phyloP scores from a whole-genome alignment of 2,329 filamentous ascomycete genomes.

The Esteya vermicola region DNA sequence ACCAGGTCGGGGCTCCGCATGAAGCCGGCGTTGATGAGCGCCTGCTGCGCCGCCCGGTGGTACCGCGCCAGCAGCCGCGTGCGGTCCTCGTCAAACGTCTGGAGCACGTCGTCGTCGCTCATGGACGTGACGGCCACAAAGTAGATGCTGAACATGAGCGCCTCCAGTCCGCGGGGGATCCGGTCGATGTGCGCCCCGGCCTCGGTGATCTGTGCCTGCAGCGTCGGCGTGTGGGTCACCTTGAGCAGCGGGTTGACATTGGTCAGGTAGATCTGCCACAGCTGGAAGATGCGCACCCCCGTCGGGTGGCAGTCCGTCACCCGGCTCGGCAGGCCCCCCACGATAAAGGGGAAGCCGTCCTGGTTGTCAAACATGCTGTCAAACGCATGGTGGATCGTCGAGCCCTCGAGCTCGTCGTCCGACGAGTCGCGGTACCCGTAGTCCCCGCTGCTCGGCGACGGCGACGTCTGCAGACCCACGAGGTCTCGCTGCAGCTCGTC shows the following conservation, averaged over 20 bases:
- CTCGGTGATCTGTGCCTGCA: conserved; percentile 51
- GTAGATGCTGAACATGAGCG: conserved; percentile 55
- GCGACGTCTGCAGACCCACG: conserved; percentile 37
- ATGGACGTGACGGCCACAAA: conserved; percentile 44
- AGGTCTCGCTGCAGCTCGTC: conserved; percentile 43
- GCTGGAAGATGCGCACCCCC: conserved; percentile 44
- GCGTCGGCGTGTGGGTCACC: conserved; percentile 50
- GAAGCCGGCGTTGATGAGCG: conserved; percentile 51
- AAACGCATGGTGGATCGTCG: conserved; percentile 42
- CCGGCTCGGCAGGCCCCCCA: conserved; percentile 27
- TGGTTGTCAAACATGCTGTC: conserved; percentile 42
- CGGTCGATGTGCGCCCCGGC: conserved; percentile 40
- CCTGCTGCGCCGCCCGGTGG: conserved; percentile 45
- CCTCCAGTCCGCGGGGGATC: conserved; percentile 43
- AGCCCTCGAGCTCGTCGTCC: conserved; percentile 41
- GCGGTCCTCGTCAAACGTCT: conserved; percentile 39
- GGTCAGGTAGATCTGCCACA: conserved; percentile 57
- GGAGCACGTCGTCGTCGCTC: conserved; percentile 35
- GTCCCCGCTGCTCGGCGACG: conserved; percentile 26
- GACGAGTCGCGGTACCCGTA: conserved; percentile 22
- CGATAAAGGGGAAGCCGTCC: conserved; percentile 43
- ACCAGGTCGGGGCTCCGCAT: conserved; percentile 51
- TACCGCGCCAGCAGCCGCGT: conserved; percentile 35
- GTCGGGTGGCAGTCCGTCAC: conserved; percentile 36
- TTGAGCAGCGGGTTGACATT: conserved; percentile 58